Conservation (phyloP, 2,329 filamentous ascomycete genomes). For the Neofusicoccum ribis region DNA sequence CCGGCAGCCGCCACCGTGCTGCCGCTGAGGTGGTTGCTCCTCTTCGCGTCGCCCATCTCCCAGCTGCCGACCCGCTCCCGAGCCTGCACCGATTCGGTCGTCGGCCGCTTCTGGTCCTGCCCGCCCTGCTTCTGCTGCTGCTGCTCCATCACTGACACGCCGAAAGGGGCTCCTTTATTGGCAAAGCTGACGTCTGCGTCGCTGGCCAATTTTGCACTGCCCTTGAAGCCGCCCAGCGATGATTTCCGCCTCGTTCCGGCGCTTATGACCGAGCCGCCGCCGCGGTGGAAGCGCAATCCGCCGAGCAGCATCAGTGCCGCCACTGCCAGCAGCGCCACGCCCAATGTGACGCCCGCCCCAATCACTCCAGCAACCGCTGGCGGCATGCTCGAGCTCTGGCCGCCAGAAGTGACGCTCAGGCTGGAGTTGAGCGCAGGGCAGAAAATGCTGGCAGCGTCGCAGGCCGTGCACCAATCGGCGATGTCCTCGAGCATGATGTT, state of each 20-base stretch:
- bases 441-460: conserved; percentile 50
- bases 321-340: conserved; percentile 43
- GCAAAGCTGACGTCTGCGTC: conserved; percentile 53
- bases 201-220: conserved; percentile 53
- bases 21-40: neutral
- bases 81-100: conserved; percentile 38
- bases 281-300: conserved; percentile 48
- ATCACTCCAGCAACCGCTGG: conserved; percentile 57
- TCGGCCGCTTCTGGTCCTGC: conserved; percentile 27
- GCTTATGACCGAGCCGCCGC: conserved; percentile 22
- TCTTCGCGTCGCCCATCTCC: conserved; percentile 48
- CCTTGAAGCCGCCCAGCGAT: conserved; percentile 57
- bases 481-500: conserved; percentile 46
- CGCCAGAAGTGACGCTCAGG: neutral
- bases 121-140: conserved; percentile 28
- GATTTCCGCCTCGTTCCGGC: conserved; percentile 31
- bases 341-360: conserved; percentile 55
- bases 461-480: conserved; percentile 55
- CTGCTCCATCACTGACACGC: conserved; percentile 24
- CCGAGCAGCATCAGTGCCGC: conserved; percentile 44
- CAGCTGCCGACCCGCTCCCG: conserved; percentile 60
- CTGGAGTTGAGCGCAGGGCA: conserved; percentile 40
- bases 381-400: conserved; percentile 20
- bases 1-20: conserved; percentile 25
- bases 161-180: conserved; percentile 6